These are phyloP conservation scores for Globisporangium paddicum DNA, from an alignment of 352 stramenopile genomes.

Conservation along the genomic window DNA sequence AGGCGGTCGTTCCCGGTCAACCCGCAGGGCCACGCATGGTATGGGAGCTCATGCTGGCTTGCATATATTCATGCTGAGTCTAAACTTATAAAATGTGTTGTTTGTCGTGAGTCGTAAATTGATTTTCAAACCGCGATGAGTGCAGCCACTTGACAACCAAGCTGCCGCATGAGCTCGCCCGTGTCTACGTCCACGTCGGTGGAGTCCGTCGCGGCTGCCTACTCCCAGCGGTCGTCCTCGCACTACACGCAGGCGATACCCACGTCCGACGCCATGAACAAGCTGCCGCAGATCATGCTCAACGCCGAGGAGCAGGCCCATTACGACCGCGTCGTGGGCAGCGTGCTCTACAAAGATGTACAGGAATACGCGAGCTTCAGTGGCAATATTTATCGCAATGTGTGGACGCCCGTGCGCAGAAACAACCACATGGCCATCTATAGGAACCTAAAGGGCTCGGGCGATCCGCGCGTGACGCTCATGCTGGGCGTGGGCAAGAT, in stretches of 20 bases:
- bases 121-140: no score
- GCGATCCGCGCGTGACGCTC: slow-evolving; percentile 24
- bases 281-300: no score
- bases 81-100: no score
- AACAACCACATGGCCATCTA: slow-evolving; percentile 37
- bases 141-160: no score
- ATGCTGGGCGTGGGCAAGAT: slow-evolving; percentile 29
- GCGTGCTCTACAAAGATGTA: slow-evolving; percentile 22
- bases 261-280: neutral
- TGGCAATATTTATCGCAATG: slow-evolving; percentile 14
- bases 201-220: slow-evolving; percentile 4
- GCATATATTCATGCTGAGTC: no score
- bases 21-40: no score
- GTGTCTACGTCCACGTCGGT: slow-evolving; percentile 17
- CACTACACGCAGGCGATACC: neutral
- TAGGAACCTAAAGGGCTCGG: slow-evolving; percentile 37
- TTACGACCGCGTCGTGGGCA: slow-evolving; percentile 22
- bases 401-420: slow-evolving; percentile 37
- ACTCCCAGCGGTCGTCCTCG: slow-evolving; percentile 11
- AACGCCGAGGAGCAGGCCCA: slow-evolving; percentile 22
- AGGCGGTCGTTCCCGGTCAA: no score
- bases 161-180: no score
- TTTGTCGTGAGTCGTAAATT: no score
- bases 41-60: no score
- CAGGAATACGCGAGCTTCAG: slow-evolving; percentile 21